Base-by-base conservation (phyloP, 1,139 yeast genomes). In the Debaryomyces singareniensis region DNA sequence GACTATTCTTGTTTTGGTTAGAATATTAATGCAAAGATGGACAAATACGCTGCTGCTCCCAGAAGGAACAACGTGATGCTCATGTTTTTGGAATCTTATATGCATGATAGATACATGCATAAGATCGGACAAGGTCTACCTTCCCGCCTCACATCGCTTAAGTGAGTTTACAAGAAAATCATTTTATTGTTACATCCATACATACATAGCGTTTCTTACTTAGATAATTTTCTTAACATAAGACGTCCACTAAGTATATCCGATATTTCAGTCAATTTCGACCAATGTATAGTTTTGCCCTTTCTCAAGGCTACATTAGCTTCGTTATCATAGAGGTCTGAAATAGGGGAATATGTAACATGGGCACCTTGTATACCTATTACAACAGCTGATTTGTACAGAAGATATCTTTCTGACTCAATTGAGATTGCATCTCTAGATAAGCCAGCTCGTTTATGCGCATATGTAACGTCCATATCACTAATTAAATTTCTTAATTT, bases 171-270 rank as follows among this genome's bases (percentile, higher is more conserved):
- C n/a, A n/a, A n/a, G n/a, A n/a, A n/a, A n/a, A n/a, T n/a, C n/a
- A n/a, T n/a, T n/a, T n/a, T n/a, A n/a, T n/a, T n/a, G n/a, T n/a
- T n/a, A n/a, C n/a, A n/a, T n/a, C n/a, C n/a, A n/a, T n/a, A n/a
- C n/a, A n/a, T n/a, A n/a, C n/a, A n/a, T n/a, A n/a, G n/a, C n/a
- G n/a, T n/a, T n/a, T n/a, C n/a, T n/a, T n/a, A n/a, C n/a, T n/a
- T n/a, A n/a, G 21, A 7, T 18, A 7, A n/a, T 18, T 64, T 64
- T 49, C 78, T 61, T 28, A 77, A 51, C 38, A 64, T 52, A 31
- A 68, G 50, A 47, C 85, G 65, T 24, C 91, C 91, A 47, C 87
- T 80, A 47, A 82, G 63, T 47, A 81, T 72, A 45, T 79, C 84
- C 34, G 78, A 73, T 23, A 76, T 71, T 34, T 66, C 65, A 35